A percentile compares a stretch with the other conserved stretches of the same genome.
These are phyloP conservation scores for Chrysoporthe puriensis DNA, from an alignment of 2,329 filamentous ascomycete genomes.

Conservation along the genomic window DNA sequence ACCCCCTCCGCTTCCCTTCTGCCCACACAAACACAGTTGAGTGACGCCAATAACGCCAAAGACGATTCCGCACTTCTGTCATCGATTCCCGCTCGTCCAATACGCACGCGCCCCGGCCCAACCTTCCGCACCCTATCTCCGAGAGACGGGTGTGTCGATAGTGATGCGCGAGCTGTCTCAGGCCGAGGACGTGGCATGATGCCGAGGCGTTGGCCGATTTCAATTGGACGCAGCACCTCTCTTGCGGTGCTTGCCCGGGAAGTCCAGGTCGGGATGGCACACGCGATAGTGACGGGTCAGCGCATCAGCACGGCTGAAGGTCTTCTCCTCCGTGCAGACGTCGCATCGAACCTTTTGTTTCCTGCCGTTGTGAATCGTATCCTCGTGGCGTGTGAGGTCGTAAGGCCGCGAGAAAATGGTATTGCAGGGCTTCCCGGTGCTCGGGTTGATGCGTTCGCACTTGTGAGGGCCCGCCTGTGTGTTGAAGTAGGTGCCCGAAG, in stretches of 20 bases:
- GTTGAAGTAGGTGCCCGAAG: constrained; percentile 66
- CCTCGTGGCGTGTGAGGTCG: constrained; percentile 93
- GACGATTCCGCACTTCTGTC: not conserved
- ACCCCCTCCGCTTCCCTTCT: not conserved
- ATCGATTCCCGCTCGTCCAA: not conserved
- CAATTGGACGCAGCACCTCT: constrained; percentile 36
- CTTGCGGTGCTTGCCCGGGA: constrained; percentile 65
- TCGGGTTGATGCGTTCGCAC: constrained; percentile 91
- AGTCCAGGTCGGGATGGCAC: constrained; percentile 86
- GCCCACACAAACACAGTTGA: no score
- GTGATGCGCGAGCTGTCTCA: not conserved
- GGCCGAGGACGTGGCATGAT: not conserved
- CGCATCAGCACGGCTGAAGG: constrained; percentile 93
- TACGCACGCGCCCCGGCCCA: not conserved
- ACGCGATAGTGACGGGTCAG: constrained; percentile 93
- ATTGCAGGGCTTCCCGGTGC: constrained; percentile 92
- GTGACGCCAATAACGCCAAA: not conserved
- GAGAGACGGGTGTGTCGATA: not conserved
- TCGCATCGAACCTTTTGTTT: constrained; percentile 95
- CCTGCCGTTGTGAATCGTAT: constrained; percentile 93
- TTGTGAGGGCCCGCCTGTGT: constrained; percentile 92
- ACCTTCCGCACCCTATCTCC: not conserved
- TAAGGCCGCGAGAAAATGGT: constrained; percentile 95
- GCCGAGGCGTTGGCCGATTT: not conserved
- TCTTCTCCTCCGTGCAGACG: constrained; percentile 94